phyloP scores from a whole-genome alignment of 257 asterid genomes.

The Coffea eugenioides region DNA sequence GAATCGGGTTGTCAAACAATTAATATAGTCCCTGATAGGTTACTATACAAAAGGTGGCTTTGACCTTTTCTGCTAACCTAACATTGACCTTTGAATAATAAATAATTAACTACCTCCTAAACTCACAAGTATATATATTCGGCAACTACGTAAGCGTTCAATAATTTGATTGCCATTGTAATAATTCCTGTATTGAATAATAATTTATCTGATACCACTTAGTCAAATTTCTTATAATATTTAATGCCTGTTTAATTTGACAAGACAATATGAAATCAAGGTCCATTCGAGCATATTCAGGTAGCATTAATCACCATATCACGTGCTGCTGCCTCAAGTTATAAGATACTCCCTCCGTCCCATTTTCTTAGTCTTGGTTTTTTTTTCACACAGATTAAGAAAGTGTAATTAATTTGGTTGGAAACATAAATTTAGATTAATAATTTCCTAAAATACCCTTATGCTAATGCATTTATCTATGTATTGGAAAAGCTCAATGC shows the following conservation, averaged over 20 bases:
- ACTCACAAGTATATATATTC: background rate
- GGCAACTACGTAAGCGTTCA: background rate
- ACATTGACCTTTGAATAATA: constrained; percentile 6
- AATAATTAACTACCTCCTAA: background rate
- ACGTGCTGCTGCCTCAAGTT: background rate
- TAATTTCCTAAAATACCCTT: too few relatives aligned
- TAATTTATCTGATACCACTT: background rate
- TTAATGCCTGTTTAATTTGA: background rate
- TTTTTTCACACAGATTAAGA: too few relatives aligned
- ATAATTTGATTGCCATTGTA: background rate
- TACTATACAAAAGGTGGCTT: background rate
- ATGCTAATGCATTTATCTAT: too few relatives aligned
- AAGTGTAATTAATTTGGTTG: too few relatives aligned
- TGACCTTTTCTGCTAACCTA: constrained; percentile 4
- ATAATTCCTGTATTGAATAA: background rate
- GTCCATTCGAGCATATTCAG: background rate
- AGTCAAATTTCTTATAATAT: background rate
- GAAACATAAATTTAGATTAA: too few relatives aligned
- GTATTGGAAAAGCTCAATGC: too few relatives aligned
- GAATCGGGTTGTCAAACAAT: too few relatives aligned
- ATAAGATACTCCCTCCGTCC: too few relatives aligned
- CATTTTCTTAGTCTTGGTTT: too few relatives aligned
- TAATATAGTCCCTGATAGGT: background rate
- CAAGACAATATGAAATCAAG: background rate
- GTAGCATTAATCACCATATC: background rate